These are phyloP conservation scores for Solanum rostratum DNA, from an alignment of 257 asterid genomes.

Conservation along the genomic window DNA sequence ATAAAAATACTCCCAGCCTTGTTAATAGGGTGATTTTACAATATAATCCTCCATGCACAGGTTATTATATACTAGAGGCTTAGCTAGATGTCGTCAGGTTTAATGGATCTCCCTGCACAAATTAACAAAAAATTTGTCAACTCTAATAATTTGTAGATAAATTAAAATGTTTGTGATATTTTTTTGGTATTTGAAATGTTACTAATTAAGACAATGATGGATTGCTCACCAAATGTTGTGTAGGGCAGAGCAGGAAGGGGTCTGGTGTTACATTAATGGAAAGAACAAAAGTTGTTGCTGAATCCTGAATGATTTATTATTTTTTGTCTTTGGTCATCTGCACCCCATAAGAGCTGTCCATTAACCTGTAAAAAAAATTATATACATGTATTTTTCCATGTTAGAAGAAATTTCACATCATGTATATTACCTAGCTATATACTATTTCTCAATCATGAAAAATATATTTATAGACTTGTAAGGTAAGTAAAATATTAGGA, in stretches of 20 bases:
- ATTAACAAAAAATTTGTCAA: neutral
- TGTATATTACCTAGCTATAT: neutral
- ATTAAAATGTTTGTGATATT: neutral
- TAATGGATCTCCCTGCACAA: neutral
- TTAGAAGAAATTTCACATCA: neutral
- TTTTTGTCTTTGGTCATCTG: slow-evolving; percentile 52
- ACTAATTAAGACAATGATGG: slow-evolving; percentile 20
- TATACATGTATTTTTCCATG: neutral
- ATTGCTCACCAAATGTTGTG: slow-evolving; percentile 33
- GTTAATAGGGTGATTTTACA: neutral
- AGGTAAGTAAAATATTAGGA: too few species aligned
- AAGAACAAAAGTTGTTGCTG: slow-evolving; percentile 46
- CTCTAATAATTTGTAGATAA: neutral
- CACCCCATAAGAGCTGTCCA: slow-evolving; percentile 53
- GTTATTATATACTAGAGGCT: neutral
- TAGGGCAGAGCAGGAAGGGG: slow-evolving; percentile 12
- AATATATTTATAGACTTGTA: too few species aligned
- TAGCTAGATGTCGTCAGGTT: neutral
- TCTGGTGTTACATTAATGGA: slow-evolving; percentile 25
- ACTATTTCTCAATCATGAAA: neutral
- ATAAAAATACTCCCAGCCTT: neutral
- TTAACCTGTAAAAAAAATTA: slow-evolving; percentile 32
- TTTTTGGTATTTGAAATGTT: neutral
- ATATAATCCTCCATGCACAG: neutral
- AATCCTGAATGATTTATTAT: slow-evolving; percentile 33